Conservation (phyloP, 805 yeast species). For the Metschnikowia aberdeeniae region DNA sequence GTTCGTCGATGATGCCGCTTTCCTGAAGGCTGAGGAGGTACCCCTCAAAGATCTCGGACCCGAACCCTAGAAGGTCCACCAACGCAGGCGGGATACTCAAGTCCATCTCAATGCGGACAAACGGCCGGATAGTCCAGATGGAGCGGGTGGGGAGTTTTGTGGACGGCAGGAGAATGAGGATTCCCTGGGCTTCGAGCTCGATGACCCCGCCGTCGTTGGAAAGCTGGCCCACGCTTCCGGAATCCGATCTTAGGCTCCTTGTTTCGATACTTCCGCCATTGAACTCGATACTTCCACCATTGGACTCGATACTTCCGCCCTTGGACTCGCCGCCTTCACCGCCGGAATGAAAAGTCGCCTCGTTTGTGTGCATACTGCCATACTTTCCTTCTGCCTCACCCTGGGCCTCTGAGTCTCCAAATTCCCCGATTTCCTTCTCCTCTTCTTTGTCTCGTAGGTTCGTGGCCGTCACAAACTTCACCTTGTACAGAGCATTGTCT, state of each 20-base stretch:
- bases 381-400: not conserved
- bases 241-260: no score
- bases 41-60: constrained; percentile 76
- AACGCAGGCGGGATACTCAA: constrained; percentile 67
- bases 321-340: not conserved
- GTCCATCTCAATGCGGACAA: constrained; percentile 56
- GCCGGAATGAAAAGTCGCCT: not conserved
- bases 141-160: constrained; percentile 68
- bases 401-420: not conserved
- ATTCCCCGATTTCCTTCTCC: not conserved
- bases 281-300: not conserved
- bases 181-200: constrained; percentile 92
- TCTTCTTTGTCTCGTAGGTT: constrained; percentile 15
- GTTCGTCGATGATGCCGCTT: constrained; percentile 58
- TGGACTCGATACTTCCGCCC: no score
- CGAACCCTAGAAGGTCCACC: constrained; percentile 80
- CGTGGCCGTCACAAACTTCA: constrained; percentile 61
- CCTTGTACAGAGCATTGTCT: constrained; percentile 75
- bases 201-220: constrained; percentile 57
- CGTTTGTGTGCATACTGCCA: not conserved
- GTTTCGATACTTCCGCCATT: no score
- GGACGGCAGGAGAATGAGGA: constrained; percentile 62
- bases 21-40: constrained; percentile 66
- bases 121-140: constrained; percentile 90
- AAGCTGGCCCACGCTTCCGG: constrained; percentile 17